These are phyloP conservation scores for Uronychia setigera DNA, from an alignment of 73 alveolate species.

Conservation along the genomic window DNA sequence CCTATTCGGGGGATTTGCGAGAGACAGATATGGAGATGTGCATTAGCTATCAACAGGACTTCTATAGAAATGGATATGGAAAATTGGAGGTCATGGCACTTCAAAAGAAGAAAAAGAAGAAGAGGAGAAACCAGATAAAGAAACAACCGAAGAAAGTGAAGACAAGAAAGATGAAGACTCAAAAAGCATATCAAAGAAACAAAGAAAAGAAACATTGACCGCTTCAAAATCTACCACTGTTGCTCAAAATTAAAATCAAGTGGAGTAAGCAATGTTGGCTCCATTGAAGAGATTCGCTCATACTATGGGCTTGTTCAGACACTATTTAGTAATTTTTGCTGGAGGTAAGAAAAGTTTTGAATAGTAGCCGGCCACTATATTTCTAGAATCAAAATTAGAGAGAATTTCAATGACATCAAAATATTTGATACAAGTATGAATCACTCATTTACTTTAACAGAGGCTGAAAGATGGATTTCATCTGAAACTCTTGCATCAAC, in stretches of 20 bases:
- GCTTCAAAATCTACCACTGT: neutral
- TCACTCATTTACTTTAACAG: neutral
- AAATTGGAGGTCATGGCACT: too few relatives aligned
- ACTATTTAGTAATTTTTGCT: constrained; percentile 25
- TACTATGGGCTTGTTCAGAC: constrained; percentile 8
- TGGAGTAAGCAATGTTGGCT: constrained; percentile 14
- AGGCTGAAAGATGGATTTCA: constrained; percentile 1
- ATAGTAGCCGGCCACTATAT: constrained; percentile 10
- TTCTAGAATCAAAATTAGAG: constrained; percentile 14
- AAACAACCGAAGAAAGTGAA: too few relatives aligned
- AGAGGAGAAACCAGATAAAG: too few relatives aligned
- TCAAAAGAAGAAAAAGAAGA: too few relatives aligned
- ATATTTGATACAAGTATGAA: constrained; percentile 26
- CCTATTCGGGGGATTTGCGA: constrained; percentile 45
- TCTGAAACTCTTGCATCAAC: neutral
- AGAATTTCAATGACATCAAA: constrained; percentile 29
- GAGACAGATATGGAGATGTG: constrained; percentile 11
- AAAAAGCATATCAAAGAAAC: too few relatives aligned
- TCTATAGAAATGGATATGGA: constrained; percentile 1
- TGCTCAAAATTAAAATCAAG: neutral
- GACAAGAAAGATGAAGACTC: too few relatives aligned
- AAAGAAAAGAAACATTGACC: neutral
- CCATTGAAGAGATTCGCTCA: constrained; percentile 44
- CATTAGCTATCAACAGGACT: constrained; percentile 16
- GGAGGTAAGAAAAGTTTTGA: constrained; percentile 8